These are phyloP conservation scores for Notholithocarpus densiflorus DNA, from an alignment of 306 rosid species.

Conservation along the genomic window DNA sequence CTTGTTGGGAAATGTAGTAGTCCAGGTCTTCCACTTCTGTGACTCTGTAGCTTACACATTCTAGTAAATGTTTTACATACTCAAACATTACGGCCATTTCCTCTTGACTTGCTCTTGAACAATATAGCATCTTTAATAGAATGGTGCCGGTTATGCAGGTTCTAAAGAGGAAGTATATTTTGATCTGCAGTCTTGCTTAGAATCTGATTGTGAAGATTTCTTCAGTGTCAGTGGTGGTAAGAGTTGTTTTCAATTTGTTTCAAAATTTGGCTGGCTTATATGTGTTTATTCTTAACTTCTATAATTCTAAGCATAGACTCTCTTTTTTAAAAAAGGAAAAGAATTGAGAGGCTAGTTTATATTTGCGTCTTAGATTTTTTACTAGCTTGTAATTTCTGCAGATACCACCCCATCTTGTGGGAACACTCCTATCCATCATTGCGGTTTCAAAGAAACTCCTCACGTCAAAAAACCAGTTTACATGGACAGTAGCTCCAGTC, in stretches of 20 bases:
- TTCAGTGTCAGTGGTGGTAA: slow-evolving; percentile 47
- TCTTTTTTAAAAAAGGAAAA: no score
- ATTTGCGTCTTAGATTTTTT: not conserved
- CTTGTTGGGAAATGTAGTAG: not conserved
- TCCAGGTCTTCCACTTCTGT: not conserved
- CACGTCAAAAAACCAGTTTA: not conserved
- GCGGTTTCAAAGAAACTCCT: not conserved
- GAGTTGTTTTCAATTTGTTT: not conserved
- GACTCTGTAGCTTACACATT: not conserved
- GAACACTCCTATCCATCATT: slow-evolving; percentile 18
- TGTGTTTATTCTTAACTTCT: no score
- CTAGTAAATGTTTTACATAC: not conserved
- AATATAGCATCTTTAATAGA: not conserved
- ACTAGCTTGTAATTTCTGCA: slow-evolving; percentile 6
- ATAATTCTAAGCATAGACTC: not conserved
- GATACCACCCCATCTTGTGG: slow-evolving; percentile 37
- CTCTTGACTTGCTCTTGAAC: not conserved
- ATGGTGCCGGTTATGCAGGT: slow-evolving; percentile 23
- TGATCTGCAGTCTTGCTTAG: slow-evolving; percentile 26
- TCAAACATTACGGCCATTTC: not conserved
- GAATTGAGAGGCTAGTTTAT: not conserved
- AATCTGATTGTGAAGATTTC: slow-evolving; percentile 54
- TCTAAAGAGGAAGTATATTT: slow-evolving; percentile 32
- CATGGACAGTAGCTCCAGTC: not conserved
- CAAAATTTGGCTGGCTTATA: no score